Percentiles rank a stretch among this genome's conserved stretches.
Conservation (phyloP, 2,329 filamentous ascomycete species). For the Trichoderma brevicompactum region DNA sequence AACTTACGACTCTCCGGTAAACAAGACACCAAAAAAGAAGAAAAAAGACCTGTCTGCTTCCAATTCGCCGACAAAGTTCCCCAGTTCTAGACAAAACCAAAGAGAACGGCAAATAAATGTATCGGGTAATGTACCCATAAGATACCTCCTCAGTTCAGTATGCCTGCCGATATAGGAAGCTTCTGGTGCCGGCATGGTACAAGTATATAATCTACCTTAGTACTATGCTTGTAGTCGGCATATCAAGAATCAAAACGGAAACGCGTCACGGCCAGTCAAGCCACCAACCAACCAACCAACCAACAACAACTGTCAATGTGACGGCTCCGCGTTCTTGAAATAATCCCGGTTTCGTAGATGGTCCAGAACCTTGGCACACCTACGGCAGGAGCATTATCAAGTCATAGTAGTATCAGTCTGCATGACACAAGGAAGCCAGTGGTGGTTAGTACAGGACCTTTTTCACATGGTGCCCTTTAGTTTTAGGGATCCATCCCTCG, state of each 20-base stretch:
- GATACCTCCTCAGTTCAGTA: not conserved
- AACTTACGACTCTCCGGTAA: not conserved
- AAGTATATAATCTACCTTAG: too few species aligned
- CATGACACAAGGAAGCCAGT: too few species aligned
- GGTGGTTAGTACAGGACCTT: not conserved
- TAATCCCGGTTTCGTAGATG: not conserved
- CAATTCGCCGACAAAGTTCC: not conserved
- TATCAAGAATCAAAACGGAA: not conserved
- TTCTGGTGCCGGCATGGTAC: not conserved
- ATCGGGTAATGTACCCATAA: not conserved
- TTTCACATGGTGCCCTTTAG: not conserved
- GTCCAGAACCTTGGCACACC: not conserved
- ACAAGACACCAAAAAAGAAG: not conserved
- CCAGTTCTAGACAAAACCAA: not conserved
- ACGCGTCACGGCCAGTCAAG: not conserved
- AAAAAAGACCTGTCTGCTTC: not conserved
- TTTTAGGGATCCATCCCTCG: not conserved
- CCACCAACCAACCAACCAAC: not conserved
- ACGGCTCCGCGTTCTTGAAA: not conserved
- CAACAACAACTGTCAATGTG: not conserved
- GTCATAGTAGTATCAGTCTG: too few species aligned
- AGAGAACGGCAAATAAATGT: not conserved
- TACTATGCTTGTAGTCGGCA: not conserved
- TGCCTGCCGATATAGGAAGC: not conserved
- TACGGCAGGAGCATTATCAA: too few species aligned